Evolutionary conservation across 2,329 filamentous ascomycete genomes (phyloP).

Genomic region (Penicillium sp.): DNA sequence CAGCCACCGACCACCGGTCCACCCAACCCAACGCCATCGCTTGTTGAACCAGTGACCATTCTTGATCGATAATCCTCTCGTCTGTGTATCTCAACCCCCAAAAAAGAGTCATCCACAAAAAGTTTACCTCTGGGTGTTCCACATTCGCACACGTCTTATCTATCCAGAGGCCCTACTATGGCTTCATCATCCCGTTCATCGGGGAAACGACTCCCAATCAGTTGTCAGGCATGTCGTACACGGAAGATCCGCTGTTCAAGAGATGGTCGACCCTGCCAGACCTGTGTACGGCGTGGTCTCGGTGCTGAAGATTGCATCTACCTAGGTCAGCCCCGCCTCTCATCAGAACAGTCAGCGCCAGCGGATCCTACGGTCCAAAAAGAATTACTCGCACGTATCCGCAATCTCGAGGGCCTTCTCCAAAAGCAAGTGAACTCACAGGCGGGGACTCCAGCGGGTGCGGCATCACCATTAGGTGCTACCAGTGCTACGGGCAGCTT

Average conservation of each 20-base stretch:
- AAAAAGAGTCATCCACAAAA: not conserved
- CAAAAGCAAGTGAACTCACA: slow-evolving; percentile 38
- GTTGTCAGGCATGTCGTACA: slow-evolving; percentile 46
- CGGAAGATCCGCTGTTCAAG: slow-evolving; percentile 48
- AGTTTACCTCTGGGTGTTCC: not conserved
- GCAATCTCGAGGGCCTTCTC: slow-evolving; percentile 41
- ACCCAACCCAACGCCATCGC: not conserved
- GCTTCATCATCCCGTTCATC: slow-evolving; percentile 32
- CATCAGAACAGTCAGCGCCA: slow-evolving; percentile 29
- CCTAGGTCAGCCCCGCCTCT: slow-evolving; percentile 40
- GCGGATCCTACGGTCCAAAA: slow-evolving; percentile 34
- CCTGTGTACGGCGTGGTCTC: slow-evolving; percentile 44
- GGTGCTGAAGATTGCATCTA: slow-evolving; percentile 45
- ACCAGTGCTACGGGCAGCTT: slow-evolving; percentile 35
- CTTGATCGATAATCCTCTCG: not conserved
- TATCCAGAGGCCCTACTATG: slow-evolving; percentile 22
- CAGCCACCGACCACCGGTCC: slow-evolving; percentile 7
- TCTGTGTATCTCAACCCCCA: not conserved
- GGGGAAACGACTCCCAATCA: slow-evolving; percentile 45
- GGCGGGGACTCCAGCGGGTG: slow-evolving; percentile 26
- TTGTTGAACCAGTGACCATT: not conserved
- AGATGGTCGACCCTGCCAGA: slow-evolving; percentile 45
- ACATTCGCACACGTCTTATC: not conserved
- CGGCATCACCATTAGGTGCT: slow-evolving; percentile 33
- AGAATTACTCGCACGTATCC: slow-evolving; percentile 40